phyloP scores from a whole-genome alignment of 257 asterid genomes.

The Fraxinus quadrangulata region DNA sequence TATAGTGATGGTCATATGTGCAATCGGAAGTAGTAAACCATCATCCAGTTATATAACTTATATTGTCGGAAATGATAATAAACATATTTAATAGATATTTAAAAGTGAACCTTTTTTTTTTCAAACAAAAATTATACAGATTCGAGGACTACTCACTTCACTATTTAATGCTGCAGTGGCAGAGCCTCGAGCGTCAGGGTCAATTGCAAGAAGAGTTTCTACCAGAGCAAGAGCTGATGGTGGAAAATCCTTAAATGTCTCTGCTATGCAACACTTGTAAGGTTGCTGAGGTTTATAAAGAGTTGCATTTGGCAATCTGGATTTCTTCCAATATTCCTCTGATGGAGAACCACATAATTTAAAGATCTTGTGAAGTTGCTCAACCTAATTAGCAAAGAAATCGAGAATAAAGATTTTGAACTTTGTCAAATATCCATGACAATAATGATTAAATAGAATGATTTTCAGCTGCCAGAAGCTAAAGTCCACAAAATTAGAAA shows the following conservation, averaged over 20 bases:
- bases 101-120: neutral
- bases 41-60: neutral
- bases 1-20: neutral
- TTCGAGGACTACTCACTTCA: slow-evolving; percentile 48
- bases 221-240: slow-evolving; percentile 59
- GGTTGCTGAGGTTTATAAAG: slow-evolving; percentile 82
- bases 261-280: slow-evolving; percentile 63
- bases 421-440: neutral
- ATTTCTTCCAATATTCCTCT: slow-evolving; percentile 88
- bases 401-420: slow-evolving; percentile 3
- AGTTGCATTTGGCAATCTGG: slow-evolving; percentile 69
- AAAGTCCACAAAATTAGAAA: slow-evolving; percentile 2
- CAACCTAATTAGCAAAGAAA: slow-evolving; percentile 50
- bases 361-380: slow-evolving; percentile 91
- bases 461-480: neutral
- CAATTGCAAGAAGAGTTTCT: slow-evolving; percentile 72
- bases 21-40: neutral
- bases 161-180: slow-evolving; percentile 73
- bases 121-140: neutral
- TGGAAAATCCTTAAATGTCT: slow-evolving; percentile 78
- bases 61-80: neutral
- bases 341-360: slow-evolving; percentile 90
- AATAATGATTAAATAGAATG: neutral
- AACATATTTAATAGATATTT: neutral
- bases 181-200: slow-evolving; percentile 81